These are phyloP conservation scores for Carex cristatella DNA, from an alignment of 176 grass and related monocot species.

Conservation along the genomic window DNA sequence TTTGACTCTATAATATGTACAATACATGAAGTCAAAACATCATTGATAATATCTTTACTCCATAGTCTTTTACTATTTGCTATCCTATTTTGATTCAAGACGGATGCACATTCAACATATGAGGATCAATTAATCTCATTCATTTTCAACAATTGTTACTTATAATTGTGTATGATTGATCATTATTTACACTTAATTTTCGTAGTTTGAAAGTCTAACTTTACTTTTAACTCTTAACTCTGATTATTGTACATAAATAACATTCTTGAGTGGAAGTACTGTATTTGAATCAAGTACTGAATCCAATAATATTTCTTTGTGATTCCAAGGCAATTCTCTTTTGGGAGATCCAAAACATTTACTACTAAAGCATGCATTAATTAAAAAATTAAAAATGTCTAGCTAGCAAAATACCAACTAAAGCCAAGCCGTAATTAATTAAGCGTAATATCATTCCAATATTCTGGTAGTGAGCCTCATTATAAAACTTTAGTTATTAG, in stretches of 20 bases:
- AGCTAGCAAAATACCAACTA: background rate
- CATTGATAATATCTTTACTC: too few relatives aligned
- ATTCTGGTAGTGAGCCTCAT: conserved; percentile 13
- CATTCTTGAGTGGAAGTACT: background rate
- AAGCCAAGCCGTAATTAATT: background rate
- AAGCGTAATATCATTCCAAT: conserved; percentile 15
- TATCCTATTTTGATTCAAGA: too few relatives aligned
- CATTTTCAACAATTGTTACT: too few relatives aligned
- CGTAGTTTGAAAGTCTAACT: too few relatives aligned
- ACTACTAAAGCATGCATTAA: background rate
- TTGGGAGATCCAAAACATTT: background rate
- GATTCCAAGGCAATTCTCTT: background rate
- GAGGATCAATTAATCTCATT: too few relatives aligned
- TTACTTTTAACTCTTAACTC: too few relatives aligned
- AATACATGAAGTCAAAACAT: too few relatives aligned
- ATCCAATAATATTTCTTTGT: background rate
- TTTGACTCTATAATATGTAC: too few relatives aligned
- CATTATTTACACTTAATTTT: too few relatives aligned
- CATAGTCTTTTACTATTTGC: background rate
- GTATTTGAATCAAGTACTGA: background rate
- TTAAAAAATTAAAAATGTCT: background rate
- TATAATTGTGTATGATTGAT: too few relatives aligned
- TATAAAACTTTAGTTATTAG: background rate
- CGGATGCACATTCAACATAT: too few relatives aligned
- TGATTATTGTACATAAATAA: too few relatives aligned